A percentile compares a stretch with the other conserved stretches of the same genome.
phyloP scores from a whole-genome alignment of 164 flowering plant genomes.

The Magnolia officinalis region DNA sequence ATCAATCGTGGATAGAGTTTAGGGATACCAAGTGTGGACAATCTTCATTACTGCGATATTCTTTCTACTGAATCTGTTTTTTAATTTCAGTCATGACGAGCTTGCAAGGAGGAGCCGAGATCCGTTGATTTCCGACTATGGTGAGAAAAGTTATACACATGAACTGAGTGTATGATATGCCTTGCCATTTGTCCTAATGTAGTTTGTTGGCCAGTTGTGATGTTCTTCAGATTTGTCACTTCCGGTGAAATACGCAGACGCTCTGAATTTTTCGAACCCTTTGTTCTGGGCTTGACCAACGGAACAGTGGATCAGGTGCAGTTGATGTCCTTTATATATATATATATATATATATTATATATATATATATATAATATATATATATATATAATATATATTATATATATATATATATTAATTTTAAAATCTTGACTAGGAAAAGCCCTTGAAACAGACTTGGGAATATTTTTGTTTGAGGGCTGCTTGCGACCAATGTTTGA shows the following conservation, averaged over 20 bases:
- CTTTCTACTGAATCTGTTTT: constrained; percentile 1
- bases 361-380: too few species aligned
- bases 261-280: constrained; percentile 89
- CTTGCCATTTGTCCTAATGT: constrained; percentile 19
- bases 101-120: constrained; percentile 72
- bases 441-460: background rate
- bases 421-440: background rate
- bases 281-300: constrained; percentile 76
- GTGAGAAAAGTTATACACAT: constrained; percentile 39
- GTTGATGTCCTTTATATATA: background rate
- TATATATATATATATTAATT: too few species aligned
- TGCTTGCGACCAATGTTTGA: background rate
- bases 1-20: background rate
- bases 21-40: background rate
- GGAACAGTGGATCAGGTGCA: constrained; percentile 84
- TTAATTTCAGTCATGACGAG: constrained; percentile 66
- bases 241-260: constrained; percentile 86
- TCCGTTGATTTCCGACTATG: constrained; percentile 83
- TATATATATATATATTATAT: too few species aligned
- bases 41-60: background rate
- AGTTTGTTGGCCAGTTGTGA: constrained; percentile 62
- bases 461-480: background rate
- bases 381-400: too few species aligned
- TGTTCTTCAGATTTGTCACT: constrained; percentile 98
- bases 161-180: background rate